Evolutionary conservation across 169 alveolate genomes (phyloP).

Genomic region (Cryptosporidium tyzzeri): DNA sequence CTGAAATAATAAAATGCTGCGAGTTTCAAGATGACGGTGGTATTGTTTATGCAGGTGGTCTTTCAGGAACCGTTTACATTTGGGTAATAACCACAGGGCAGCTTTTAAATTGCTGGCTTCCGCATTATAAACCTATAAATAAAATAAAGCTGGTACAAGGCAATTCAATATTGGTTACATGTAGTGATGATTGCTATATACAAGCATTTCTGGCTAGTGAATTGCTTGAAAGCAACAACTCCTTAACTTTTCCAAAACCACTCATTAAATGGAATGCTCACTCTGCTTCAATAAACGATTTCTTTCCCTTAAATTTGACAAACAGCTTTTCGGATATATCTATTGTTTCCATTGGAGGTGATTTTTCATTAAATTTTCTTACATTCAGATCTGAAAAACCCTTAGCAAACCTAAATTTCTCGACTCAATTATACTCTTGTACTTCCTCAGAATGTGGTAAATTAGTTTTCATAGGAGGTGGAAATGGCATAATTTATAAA

Average conservation of each 20-base stretch:
- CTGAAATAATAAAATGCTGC: conserved; percentile 57
- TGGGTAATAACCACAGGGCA: conserved; percentile 69
- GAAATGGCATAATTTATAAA: conserved; percentile 41
- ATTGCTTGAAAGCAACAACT: conserved; percentile 25
- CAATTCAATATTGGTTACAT: conserved; percentile 36
- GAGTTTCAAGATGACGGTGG: conserved; percentile 73
- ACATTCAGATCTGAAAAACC: conserved; percentile 36
- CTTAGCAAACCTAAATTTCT: conserved; percentile 19
- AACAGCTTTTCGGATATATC: neutral
- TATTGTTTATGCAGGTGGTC: conserved; percentile 68
- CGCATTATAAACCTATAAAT: conserved; percentile 40
- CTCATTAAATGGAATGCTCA: conserved; percentile 47
- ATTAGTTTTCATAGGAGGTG: conserved; percentile 27
- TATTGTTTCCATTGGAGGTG: conserved; percentile 47
- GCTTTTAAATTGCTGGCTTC: conserved; percentile 56
- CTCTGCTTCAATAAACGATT: conserved; percentile 51
- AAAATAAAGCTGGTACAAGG: conserved; percentile 34
- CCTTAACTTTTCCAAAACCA: conserved; percentile 41
- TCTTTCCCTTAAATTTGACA: neutral
- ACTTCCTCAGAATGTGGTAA: conserved; percentile 30
- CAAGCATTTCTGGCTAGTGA: conserved; percentile 53
- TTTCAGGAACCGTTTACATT: conserved; percentile 53
- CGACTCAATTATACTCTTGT: conserved; percentile 31
- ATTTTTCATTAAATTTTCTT: conserved; percentile 33
- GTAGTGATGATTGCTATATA: conserved; percentile 57